These are phyloP conservation scores for Tolypocladium nubicola DNA, from an alignment of 2,329 filamentous ascomycete species.

Conservation along the genomic window DNA sequence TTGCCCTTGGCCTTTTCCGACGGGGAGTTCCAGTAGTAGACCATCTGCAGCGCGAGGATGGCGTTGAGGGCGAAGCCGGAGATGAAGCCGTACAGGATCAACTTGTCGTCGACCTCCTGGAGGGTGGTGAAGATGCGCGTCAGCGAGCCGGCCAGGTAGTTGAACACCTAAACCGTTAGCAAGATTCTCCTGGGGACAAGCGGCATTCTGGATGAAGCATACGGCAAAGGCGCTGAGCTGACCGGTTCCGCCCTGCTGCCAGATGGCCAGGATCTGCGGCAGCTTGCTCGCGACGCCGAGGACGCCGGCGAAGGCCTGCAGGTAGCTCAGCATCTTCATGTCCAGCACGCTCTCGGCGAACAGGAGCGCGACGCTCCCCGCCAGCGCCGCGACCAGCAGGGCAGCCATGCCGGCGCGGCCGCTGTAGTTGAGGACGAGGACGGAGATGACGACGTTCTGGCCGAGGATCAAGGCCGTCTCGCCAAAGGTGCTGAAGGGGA, in stretches of 20 bases:
- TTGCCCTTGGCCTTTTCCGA: conserved; percentile 35
- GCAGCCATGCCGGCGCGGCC: conserved; percentile 59
- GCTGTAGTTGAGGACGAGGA: conserved; percentile 76
- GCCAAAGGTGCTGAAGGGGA: conserved; percentile 94
- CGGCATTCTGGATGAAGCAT: conserved; percentile 27
- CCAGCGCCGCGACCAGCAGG: conserved; percentile 68
- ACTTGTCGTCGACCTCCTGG: conserved; percentile 92
- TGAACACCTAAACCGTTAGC: conserved; percentile 64
- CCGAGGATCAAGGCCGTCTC: conserved; percentile 86
- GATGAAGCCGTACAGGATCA: conserved; percentile 91
- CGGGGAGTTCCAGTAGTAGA: conserved; percentile 87
- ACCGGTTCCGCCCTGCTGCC: conserved; percentile 75
- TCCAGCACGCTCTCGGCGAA: conserved; percentile 57
- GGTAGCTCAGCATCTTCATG: conserved; percentile 55
- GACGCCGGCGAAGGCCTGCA: conserved; percentile 77
- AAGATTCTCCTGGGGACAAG: background rate
- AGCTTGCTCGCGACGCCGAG: conserved; percentile 84
- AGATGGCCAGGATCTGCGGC: conserved; percentile 85
- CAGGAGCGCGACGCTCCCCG: conserved; percentile 56
- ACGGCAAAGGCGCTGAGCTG: conserved; percentile 96
- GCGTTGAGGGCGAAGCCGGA: conserved; percentile 85
- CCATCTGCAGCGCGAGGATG: conserved; percentile 78
- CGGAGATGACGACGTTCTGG: conserved; percentile 84
- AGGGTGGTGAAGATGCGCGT: conserved; percentile 95
- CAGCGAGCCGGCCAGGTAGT: conserved; percentile 87